phyloP scores from a whole-genome alignment of 768 basidiomycete genomes.

The Chalciporus chontae region DNA sequence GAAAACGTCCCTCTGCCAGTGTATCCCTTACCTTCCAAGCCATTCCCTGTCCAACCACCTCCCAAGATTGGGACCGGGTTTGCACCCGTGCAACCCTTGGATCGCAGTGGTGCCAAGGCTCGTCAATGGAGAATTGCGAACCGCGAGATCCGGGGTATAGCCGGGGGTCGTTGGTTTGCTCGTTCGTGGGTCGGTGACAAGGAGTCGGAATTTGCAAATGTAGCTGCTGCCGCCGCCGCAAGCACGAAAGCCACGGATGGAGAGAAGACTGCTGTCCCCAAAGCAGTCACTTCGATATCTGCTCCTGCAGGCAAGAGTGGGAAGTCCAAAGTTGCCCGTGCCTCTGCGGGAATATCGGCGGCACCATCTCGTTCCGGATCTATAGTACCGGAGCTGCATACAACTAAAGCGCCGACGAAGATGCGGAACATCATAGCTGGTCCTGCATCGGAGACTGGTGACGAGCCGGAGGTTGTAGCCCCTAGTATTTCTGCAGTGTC shows the following conservation, averaged over 20 bases:
- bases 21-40: constrained; percentile 79
- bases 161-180: constrained; percentile 79
- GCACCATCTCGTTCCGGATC: constrained; percentile 60
- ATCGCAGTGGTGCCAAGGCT: constrained; percentile 56
- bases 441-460: constrained; percentile 47
- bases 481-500: constrained; percentile 14
- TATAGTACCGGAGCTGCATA: constrained; percentile 42
- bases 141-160: constrained; percentile 78
- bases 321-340: constrained; percentile 38
- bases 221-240: constrained; percentile 22
- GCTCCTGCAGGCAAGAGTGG: constrained; percentile 42
- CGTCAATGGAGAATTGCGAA: constrained; percentile 73
- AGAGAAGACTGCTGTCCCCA: constrained; percentile 31
- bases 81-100: constrained; percentile 63
- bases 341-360: constrained; percentile 42
- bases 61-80: constrained; percentile 74
- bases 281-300: constrained; percentile 45
- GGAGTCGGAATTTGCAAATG: constrained; percentile 59
- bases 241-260: constrained; percentile 28
- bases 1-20: constrained; percentile 62
- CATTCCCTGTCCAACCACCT: constrained; percentile 77
- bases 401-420: constrained; percentile 55
- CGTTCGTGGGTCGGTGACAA: constrained; percentile 83
- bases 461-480: constrained; percentile 41
- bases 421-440: constrained; percentile 60